Percentiles rank a stretch among this genome's conserved stretches.
phyloP scores from a whole-genome alignment of 495 filamentous ascomycete species.

The Podospora didyma region DNA sequence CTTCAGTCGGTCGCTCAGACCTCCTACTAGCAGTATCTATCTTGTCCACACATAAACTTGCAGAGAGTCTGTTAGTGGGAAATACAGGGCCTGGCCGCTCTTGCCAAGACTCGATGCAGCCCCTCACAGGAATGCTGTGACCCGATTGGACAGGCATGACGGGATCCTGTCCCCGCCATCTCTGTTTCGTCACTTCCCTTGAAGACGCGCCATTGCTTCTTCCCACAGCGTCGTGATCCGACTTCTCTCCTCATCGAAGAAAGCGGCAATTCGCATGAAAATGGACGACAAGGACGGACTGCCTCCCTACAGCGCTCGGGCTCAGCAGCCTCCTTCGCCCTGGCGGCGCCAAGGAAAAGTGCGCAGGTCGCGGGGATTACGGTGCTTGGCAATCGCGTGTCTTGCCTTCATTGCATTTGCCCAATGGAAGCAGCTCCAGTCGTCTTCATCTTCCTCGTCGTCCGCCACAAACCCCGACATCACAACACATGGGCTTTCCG shows the following conservation, averaged over 20 bases:
- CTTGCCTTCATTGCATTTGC: slow-evolving; percentile 44
- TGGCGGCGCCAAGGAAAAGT: slow-evolving; percentile 16
- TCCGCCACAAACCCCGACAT: slow-evolving; percentile 9
- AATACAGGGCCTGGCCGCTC: no score
- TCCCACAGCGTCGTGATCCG: neutral
- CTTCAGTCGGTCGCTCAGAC: no score
- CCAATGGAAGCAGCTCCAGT: slow-evolving; percentile 43
- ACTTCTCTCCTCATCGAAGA: no score
- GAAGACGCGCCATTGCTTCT: neutral
- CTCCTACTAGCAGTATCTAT: no score
- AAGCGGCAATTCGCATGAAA: neutral
- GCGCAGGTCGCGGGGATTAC: slow-evolving; percentile 33
- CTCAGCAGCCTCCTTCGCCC: slow-evolving; percentile 6
- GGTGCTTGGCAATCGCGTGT: slow-evolving; percentile 30
- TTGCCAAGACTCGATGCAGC: no score
- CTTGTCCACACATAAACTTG: no score
- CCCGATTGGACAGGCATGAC: no score
- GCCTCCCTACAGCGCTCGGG: slow-evolving; percentile 17
- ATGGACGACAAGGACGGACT: slow-evolving; percentile 25
- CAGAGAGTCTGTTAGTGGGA: no score
- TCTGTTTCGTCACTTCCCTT: neutral
- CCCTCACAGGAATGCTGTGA: no score
- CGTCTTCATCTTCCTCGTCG: neutral
- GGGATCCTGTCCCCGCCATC: slow-evolving; percentile 1
- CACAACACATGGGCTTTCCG: slow-evolving; percentile 27